Evolutionary conservation across 2,329 filamentous ascomycete species (phyloP), one percentile per base, ranked within the genome.

Genomic region (Trichoderma asperellum): DNA sequence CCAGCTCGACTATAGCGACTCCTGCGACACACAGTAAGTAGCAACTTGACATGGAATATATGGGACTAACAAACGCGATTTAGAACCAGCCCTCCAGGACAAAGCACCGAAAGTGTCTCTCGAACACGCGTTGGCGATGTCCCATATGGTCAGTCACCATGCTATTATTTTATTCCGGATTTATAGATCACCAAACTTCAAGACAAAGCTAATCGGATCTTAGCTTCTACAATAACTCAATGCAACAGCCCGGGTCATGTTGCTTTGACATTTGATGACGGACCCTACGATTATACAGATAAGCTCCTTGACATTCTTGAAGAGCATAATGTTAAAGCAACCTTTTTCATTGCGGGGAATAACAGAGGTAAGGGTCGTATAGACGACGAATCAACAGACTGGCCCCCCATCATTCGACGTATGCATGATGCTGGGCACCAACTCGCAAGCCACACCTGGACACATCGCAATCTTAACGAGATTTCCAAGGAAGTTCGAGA

Each of bases 201-300:
- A 40, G 5, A 18, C 53, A 24, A 32, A 29, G 34, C 49, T 68
- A 29, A 62, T 14, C 21, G 10, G 52, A 14, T 16, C 8, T 29
- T 53, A 81, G 79, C 79, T 43, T 74, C 72, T 43, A 70, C 74
- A 67, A 79, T 82, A 71, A 83, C 75, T 0, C 76, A 73, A 12
- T 82, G 80, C 71, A 77, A 73, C 1, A 70, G 70, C 14, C 77
- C 79, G 0, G 80, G 78, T 27, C 76, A 76, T 67, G 76, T 83
- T 47, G 83, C 83, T 1, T 75, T 85, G 32, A 84, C 83, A 0
- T 84, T 81, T 72, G 84, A 85, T 71, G 83, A 85, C 63, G 83
- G 83, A 0, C 83, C 84, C 0, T 82, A 77, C 69, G 67, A 71
- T 4, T 84, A 79, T 72, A 86, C 84, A 5, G 71, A 72, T 7